Base-by-base conservation (phyloP, 192 early-diverging fungal genomes). In the Gamsiella multidivaricata region DNA sequence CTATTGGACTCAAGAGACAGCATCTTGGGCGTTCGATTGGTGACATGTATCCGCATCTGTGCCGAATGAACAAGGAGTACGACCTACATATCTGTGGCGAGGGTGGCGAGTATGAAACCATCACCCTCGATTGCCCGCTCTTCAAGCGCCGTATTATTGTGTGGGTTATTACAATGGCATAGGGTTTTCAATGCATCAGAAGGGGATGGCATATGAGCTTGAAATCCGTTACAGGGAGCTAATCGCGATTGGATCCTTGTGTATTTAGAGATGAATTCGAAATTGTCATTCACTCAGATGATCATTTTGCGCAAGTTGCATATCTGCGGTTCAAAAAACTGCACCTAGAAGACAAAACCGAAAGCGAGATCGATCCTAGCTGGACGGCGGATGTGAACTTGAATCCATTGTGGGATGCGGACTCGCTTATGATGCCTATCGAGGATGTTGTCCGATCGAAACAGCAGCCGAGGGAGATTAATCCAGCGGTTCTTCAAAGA, bases 31-130 rank as follows among this genome's bases (percentile, higher is more conserved):
- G 91, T 58, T 86, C 92, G 12, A 87, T 99, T 25, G 78, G 42
- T 25, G 82, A 96, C 65, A 91, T 97, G 88, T 84, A 88, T 47
- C 90, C 90, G n/a, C 79, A 89, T 45, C 84, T 99, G 9, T 79
- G 91, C 55, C 67, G 67, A 28, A 80, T 94, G 89, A 83, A 92
- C 67, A 79, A 91, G 29, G 89, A 88, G 57, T 96, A 89, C 64
- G 94, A 91, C 29, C 60, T 94, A 29, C 92, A 99, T 79, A 85
- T 95, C 6, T 97, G 96, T 65, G 97, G 97, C 33, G 97, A 99
- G 82, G 97, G 97, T 57, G 97, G 97, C 28, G 97, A 99, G 82
- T 99, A 92, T 70, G 97, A 99, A 69, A 93, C 96, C 5, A 86
- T 98, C 54, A 95, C 94, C 0, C 70, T 97, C 37, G 96, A 99